Base-by-base conservation (phyloP, 495 filamentous ascomycete species). In the Aspergillus homomorphus region DNA sequence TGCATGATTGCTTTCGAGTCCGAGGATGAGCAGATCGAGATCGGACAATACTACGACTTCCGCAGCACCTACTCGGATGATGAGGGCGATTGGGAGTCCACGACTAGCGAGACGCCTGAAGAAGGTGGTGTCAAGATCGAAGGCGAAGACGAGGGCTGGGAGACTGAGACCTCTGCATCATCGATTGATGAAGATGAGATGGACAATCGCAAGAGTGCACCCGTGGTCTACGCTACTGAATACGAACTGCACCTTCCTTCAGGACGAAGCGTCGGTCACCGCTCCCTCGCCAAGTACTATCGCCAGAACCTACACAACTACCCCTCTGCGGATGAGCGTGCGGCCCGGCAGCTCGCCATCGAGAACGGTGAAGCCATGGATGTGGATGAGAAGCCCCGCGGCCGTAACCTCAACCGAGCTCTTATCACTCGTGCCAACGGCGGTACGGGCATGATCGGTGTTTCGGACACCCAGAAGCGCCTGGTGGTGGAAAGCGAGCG, bases 31-130 rank as follows among this genome's bases (percentile, higher is more conserved):
- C 91, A 96, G 74, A 79, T 99, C 18, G 91, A 95, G 54, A 87
- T 99, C 58, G 95, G 94, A n/a, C 89, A 98, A 46, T 98, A 90
- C 75, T 99, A 98, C 75, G 95, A 99, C 70, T 99, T 99, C 83
- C 80, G 88, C 54, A 87, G 87, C 73, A 95, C 94, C 3, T 99
- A 99, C 71, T 91, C 90, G 0, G 94, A 98, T 66, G 87, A 76
- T 23, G 70, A 73, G 38, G 65, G 67, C 21, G 74, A 75, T 26
- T 68, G 73, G 26, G 57, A 62, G 30, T 45, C n/a, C 5, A 30
- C 48, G 15, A 28, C 15, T 7, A 53, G 50, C 33, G 60, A 66
- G 24, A 64, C 66, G 51, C 55, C 63, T 9, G 74, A 70, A 41
- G 64, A 68, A 24, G 74, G 73, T 22, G 74, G 72, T 21, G 76